These are phyloP conservation scores for Rubia yunnanensis DNA, from an alignment of 257 asterid species.

Conservation along the genomic window DNA sequence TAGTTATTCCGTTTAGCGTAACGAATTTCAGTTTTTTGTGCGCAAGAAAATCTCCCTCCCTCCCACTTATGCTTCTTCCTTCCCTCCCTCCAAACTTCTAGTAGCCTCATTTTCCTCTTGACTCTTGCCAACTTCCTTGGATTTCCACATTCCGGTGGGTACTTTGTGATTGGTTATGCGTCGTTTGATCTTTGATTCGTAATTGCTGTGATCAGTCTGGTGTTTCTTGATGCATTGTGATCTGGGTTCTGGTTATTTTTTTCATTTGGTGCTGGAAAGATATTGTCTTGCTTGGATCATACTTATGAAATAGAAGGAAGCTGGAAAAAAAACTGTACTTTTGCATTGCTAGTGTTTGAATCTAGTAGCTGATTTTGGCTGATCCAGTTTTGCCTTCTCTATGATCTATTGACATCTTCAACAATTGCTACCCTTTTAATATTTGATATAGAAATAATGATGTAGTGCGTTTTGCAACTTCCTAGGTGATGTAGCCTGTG, in stretches of 20 bases:
- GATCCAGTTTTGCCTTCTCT: not conserved
- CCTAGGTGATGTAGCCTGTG: not conserved
- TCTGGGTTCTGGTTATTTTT: constrained; percentile 8
- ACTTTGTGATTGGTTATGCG: not conserved
- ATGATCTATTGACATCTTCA: not conserved
- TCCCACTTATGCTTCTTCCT: not conserved
- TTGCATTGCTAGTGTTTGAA: not conserved
- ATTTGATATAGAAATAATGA: not conserved
- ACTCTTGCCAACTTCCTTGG: not conserved
- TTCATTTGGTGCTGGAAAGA: not conserved
- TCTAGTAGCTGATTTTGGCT: not conserved
- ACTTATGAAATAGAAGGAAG: not conserved
- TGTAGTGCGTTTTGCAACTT: not conserved
- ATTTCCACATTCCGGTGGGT: not conserved
- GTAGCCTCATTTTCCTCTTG: not conserved
- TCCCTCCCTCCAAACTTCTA: not conserved
- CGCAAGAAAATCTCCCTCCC: constrained; percentile 13
- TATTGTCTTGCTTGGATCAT: not conserved
- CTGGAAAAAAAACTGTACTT: not conserved
- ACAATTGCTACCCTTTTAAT: not conserved
- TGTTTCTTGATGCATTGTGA: constrained; percentile 1
- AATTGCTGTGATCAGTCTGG: constrained; percentile 1
- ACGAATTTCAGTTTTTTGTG: constrained; percentile 10
- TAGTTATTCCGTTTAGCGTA: not conserved
- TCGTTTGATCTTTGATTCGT: not conserved